These are phyloP conservation scores for Comarum palustre DNA, from an alignment of 306 rosid species.

Conservation along the genomic window DNA sequence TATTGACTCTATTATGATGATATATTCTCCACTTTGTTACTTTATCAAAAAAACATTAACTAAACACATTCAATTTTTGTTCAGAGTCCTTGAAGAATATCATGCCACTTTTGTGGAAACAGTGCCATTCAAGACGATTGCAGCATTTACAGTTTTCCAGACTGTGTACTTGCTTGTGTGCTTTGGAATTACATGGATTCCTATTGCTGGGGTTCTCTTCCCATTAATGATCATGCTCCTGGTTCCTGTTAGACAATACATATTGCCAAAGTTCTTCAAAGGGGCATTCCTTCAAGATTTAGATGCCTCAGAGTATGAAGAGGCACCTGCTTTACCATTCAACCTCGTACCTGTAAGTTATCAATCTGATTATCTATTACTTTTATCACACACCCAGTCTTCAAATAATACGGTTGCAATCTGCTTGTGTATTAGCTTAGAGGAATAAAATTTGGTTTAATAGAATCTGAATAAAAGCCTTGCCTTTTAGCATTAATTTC, in stretches of 20 bases:
- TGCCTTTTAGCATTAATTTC: not conserved
- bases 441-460: not conserved
- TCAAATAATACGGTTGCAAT: not conserved
- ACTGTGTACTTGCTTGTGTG: conserved; percentile 66
- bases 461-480: not conserved
- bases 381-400: not conserved
- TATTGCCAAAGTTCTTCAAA: conserved; percentile 74
- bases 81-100: conserved; percentile 54
- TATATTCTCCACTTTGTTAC: not conserved
- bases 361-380: not conserved
- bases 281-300: conserved; percentile 70
- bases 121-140: conserved; percentile 69
- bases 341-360: conserved; percentile 44
- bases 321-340: conserved; percentile 48
- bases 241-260: conserved; percentile 81
- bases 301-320: conserved; percentile 82
- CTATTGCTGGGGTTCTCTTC: conserved; percentile 71
- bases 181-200: conserved; percentile 80
- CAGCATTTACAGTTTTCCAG: conserved; percentile 61
- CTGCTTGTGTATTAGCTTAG: not conserved
- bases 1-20: conserved; percentile 16
- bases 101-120: conserved; percentile 70
- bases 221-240: conserved; percentile 84
- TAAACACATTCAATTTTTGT: conserved; percentile 20
- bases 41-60: not conserved